Evolutionary conservation across 805 yeast species (phyloP), one percentile per base, ranked within the genome.

Genomic region (Candida berthetii): DNA sequence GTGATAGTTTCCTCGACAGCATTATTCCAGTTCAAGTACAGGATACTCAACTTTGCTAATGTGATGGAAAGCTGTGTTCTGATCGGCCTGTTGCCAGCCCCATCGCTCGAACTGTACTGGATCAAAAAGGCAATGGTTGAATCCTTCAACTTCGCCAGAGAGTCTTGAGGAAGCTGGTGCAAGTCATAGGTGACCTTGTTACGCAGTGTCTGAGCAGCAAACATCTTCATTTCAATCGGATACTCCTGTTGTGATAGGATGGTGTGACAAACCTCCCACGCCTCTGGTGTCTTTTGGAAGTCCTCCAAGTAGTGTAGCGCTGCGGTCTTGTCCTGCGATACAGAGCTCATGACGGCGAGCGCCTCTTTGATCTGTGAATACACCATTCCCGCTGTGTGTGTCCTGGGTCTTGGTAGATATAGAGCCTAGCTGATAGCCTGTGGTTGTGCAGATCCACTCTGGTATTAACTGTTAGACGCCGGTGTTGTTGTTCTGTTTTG

Each of bases 141-240:
- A 42, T 78, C 75, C 55, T 88, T 86, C 44, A 93, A 71, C n/a
- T 72, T 74, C 15, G 63, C 51, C 39, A 80, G 62, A n/a, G 78
- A 68, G 4, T 71, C 74, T 19, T 62, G 68, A 0, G 88, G 85
- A 5, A 93, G 64, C 61, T 93, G 98, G 40, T 73, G 68, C 48
- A 91, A 68, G 62, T 93, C 98, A 60, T 86, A 90, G 11, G 85
- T 84, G 39, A 88, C 75, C 53, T 76, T 90, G 35, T 90, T 81
- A 47, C 96, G 71, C 46, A 93, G 65, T 1, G 99, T 93, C 60
- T 95, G 99, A 0, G 97, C 84, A 14, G 91, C 83, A 66, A 95
- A 93, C 53, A 93, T 69, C 53, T 80, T 80, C 39, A 84, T 64
- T 55, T 83, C 86, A 35, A 78, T 48, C 4, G 76, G 62, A 25